These are phyloP conservation scores for Leccinum boreale DNA, from an alignment of 768 basidiomycete genomes.

Conservation along the genomic window DNA sequence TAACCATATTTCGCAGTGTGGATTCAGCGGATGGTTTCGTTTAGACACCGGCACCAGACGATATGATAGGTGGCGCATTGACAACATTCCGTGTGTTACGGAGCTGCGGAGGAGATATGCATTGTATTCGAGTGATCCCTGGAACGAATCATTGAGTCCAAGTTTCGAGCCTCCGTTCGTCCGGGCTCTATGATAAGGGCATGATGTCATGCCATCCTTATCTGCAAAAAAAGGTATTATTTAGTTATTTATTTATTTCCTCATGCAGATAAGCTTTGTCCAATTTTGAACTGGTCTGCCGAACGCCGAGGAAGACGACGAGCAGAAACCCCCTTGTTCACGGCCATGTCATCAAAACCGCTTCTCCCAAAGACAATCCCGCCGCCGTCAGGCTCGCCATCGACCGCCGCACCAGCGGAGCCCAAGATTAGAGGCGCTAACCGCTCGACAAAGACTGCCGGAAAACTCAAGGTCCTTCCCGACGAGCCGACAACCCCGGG, in stretches of 20 bases:
- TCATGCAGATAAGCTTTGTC: background rate
- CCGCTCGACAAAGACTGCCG: constrained; percentile 75
- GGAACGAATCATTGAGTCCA: background rate
- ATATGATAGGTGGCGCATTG: background rate
- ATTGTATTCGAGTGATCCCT: background rate
- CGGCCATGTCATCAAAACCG: constrained; percentile 29
- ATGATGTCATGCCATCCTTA: constrained; percentile 13
- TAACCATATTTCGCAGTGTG: background rate
- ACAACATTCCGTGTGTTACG: background rate
- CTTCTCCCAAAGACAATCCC: constrained; percentile 32
- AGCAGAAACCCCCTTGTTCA: constrained; percentile 1
- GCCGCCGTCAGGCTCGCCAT: constrained; percentile 6
- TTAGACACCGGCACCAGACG: background rate
- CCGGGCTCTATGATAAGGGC: background rate
- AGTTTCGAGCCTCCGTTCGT: background rate
- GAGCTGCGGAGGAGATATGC: background rate
- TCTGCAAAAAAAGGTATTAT: too few species aligned
- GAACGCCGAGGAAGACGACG: constrained; percentile 15
- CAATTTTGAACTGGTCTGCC: constrained; percentile 14
- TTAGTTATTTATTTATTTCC: constrained; percentile 8
- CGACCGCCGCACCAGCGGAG: constrained; percentile 29
- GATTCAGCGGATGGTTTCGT: background rate
- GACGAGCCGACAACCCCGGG: constrained; percentile 65
- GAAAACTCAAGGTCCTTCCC: constrained; percentile 85
- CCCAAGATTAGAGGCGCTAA: constrained; percentile 69